Base-by-base conservation (phyloP, 1,284 basidiomycete species). In the Athelia psychrophila region DNA sequence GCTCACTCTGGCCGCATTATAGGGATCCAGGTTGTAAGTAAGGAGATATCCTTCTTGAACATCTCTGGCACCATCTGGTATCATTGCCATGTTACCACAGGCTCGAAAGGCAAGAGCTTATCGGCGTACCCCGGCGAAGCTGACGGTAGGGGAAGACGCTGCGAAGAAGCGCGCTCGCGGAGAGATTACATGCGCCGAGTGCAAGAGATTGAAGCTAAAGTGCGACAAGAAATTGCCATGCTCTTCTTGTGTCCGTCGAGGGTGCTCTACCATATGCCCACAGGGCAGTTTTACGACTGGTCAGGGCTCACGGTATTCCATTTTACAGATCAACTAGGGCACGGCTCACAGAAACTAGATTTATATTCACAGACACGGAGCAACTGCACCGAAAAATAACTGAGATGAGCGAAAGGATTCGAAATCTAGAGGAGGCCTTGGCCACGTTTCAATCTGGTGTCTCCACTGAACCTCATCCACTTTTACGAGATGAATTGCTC, bases 371-470 rank as follows among this genome's bases (percentile, higher is more conserved):
- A 9, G 84, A 87, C 56, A 88, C 86, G 4, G 80, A 84, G 44
- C 79, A 86, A 56, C 70, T 89, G 2, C 86, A 88, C 60, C 67
- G 73, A 44, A 87, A 85, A 65, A 86, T 89, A 25, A 69, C 75
- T 1, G 82, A 86, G 53, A 88, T 89, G 85, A 83, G 83, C 40
- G 79, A 86, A 57, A 78, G 86, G 38, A 88, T 89, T 58, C 77
- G 84, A 38, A 78, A 86, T 57, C 74, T 89, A 18, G 85, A 88
- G 64, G 84, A 87, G 51, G 84, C 84, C 0, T 67, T 89, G 44
- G 75, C 80, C 16, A 80, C 84, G 48, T 80, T 83, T 51, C 84
- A 88, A 59, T 75, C 79, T 3, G 71, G 76, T 22, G 71, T 79
- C 10, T 83, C 83, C n/a, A 78, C 66, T 44, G 83, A 87, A 47